phyloP scores from a whole-genome alignment of 2,329 filamentous ascomycete species.

The Colletotrichum orchidophilum region DNA sequence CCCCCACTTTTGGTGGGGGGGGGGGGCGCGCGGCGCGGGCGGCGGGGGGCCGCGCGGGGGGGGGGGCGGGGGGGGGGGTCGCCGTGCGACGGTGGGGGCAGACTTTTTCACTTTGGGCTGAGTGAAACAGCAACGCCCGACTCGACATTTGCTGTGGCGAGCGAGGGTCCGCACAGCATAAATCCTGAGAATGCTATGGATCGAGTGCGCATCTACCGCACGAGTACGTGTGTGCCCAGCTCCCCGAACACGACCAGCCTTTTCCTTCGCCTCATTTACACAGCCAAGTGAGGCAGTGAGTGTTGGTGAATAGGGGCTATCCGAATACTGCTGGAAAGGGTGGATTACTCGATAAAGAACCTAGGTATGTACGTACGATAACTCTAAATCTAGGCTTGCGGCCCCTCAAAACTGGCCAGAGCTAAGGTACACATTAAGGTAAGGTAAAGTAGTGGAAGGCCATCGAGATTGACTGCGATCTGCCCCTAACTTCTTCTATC shows the following conservation, averaged over 20 bases:
- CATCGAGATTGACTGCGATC: slow-evolving; percentile 7
- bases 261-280: neutral
- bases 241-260: neutral
- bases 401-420: neutral
- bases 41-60: too few relatives aligned
- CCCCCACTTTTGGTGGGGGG: too few relatives aligned
- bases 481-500: slow-evolving; percentile 4
- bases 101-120: slow-evolving; percentile 3
- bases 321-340: neutral
- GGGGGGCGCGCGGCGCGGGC: too few relatives aligned
- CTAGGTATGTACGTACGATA: slow-evolving; percentile 4
- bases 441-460: neutral
- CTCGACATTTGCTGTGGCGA: slow-evolving; percentile 7
- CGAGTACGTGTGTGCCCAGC: slow-evolving; percentile 1
- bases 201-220: slow-evolving; percentile 9
- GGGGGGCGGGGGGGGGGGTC: neutral
- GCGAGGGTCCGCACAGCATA: slow-evolving; percentile 1
- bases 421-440: neutral
- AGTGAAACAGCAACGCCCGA: slow-evolving; percentile 30
- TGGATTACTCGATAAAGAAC: neutral
- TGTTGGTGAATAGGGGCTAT: neutral
- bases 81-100: too few relatives aligned
- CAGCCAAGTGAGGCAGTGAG: slow-evolving; percentile 5
- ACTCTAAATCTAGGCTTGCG: slow-evolving; percentile 13
- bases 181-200: neutral